Evolutionary conservation across 164 flowering plant species (phyloP).

Genomic region (Stephania cephalantha): DNA sequence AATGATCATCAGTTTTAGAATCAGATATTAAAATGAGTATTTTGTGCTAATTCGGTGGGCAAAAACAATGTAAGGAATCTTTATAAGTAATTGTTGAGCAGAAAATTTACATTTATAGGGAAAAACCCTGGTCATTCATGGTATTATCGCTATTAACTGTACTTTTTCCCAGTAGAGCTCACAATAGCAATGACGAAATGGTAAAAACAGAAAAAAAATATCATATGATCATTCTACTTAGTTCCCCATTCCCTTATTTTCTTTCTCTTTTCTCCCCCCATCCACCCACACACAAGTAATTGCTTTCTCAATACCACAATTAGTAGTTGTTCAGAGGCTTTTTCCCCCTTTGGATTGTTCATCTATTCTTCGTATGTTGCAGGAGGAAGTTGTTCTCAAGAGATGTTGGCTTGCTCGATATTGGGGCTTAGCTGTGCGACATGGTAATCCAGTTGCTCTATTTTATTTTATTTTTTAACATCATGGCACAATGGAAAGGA

Average conservation of each 20-base stretch:
- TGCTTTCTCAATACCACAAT: background rate
- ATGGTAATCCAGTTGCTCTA: slow-evolving; percentile 49
- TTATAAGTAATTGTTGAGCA: background rate
- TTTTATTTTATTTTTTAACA: background rate
- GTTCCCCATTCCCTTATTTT: too few relatives aligned
- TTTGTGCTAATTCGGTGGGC: background rate
- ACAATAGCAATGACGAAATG: background rate
- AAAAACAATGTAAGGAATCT: background rate
- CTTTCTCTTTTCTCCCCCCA: background rate
- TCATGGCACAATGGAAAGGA: background rate
- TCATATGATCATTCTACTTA: too few relatives aligned
- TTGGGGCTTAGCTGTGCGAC: slow-evolving; percentile 88
- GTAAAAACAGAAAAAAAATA: too few relatives aligned
- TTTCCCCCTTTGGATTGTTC: background rate
- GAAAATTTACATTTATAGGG: background rate
- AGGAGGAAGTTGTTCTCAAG: slow-evolving; percentile 99
- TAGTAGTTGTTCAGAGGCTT: background rate
- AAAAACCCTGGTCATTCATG: background rate
- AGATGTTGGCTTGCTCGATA: slow-evolving; percentile 99
- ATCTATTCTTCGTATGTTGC: slow-evolving; percentile 16
- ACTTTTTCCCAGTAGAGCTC: too few relatives aligned
- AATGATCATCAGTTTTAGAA: too few relatives aligned
- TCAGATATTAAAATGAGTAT: background rate
- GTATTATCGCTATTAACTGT: background rate
- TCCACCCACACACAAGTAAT: background rate